Percentiles rank a stretch among this genome's conserved stretches.
Evolutionary conservation across 495 filamentous ascomycete species (phyloP).

Genomic region (Penicillium chermesinum): DNA sequence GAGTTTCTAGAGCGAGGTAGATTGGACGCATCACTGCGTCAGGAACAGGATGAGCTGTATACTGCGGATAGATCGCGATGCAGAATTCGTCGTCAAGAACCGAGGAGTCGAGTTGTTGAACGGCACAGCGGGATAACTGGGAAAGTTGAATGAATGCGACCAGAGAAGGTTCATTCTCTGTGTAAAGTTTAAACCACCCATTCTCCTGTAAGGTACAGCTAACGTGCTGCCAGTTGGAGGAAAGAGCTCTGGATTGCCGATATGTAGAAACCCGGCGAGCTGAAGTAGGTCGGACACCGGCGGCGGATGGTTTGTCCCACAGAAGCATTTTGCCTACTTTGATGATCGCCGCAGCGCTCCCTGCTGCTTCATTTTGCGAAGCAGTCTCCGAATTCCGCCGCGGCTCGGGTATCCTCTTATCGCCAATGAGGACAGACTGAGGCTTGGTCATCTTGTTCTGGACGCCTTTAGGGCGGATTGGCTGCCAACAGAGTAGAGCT

Average conservation of each 20-base stretch:
- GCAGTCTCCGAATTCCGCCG: constrained; percentile 59
- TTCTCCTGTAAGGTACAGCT: constrained; percentile 95
- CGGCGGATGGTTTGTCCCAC: constrained; percentile 62
- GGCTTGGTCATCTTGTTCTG: constrained; percentile 69
- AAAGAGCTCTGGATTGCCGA: constrained; percentile 50
- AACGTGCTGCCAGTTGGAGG: constrained; percentile 72
- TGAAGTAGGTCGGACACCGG: constrained; percentile 37
- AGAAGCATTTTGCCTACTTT: constrained; percentile 93
- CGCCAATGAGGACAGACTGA: constrained; percentile 48
- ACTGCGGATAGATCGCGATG: constrained; percentile 85
- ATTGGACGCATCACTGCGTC: constrained; percentile 46
- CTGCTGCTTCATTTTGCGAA: constrained; percentile 53
- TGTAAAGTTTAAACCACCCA: constrained; percentile 85
- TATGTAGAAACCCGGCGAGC: constrained; percentile 46
- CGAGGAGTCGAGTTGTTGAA: constrained; percentile 85
- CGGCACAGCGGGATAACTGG: constrained; percentile 79
- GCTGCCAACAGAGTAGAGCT: constrained; percentile 90
- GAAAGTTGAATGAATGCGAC: constrained; percentile 83
- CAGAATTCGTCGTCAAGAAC: constrained; percentile 92
- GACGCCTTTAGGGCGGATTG: constrained; percentile 69
- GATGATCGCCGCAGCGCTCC: constrained; percentile 64
- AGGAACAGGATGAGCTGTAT: constrained; percentile 57
- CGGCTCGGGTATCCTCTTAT: constrained; percentile 47
- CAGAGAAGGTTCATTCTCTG: constrained; percentile 72
- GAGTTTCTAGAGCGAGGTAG: constrained; percentile 81